Base-by-base conservation (phyloP, 2,329 filamentous ascomycete species). In the Fusarium fujikuroi region DNA sequence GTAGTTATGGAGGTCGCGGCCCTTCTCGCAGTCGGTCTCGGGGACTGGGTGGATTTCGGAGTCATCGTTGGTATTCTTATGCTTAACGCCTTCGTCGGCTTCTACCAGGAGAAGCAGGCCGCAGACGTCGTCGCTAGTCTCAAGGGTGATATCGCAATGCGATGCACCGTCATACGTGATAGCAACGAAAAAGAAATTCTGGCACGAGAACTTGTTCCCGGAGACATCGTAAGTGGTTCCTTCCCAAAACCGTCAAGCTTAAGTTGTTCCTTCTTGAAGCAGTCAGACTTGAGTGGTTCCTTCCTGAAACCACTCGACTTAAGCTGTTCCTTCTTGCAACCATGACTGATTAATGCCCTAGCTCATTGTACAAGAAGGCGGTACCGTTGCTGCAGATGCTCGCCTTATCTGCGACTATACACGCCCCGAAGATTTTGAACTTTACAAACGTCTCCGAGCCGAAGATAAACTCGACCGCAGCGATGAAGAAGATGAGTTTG, bases 131-230 rank as follows among this genome's bases (percentile, higher is more conserved):
- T 72, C 1, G 69, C 70, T 0, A 72, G 70, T 42, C 39, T 72
- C 23, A 72, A 72, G 6, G 70, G 70, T 23, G 70, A 72, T n/a
- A 72, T 72, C n/a, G 70, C 70, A 2, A 72, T 72, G 70, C 60
- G 70, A 19, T 72, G 70, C 12, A 69, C 39, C 0, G 70, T 73
- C 12, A 52, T 72, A 1, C 49, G 70, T 5, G 70, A 73, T 3
- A 40, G 54, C 8, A 39, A 47, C 3, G 70, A 73, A 28, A 52
- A 70, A 3, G 70, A 72, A 14, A 73, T 72, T 3, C 47, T 52
- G 3, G 65, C 70, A 1, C 57, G 70, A n/a, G 70, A 72, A 21
- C 7, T 72, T 1, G 70, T 72, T 2, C 70, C 69, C 0, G 70
- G 70, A 21, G 70, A 72, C 14, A 73, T 72, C 9, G 69, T 72